Evolutionary conservation across 2,329 filamentous ascomycete species (phyloP).

Genomic region (Mycosphaerella arachidis): DNA sequence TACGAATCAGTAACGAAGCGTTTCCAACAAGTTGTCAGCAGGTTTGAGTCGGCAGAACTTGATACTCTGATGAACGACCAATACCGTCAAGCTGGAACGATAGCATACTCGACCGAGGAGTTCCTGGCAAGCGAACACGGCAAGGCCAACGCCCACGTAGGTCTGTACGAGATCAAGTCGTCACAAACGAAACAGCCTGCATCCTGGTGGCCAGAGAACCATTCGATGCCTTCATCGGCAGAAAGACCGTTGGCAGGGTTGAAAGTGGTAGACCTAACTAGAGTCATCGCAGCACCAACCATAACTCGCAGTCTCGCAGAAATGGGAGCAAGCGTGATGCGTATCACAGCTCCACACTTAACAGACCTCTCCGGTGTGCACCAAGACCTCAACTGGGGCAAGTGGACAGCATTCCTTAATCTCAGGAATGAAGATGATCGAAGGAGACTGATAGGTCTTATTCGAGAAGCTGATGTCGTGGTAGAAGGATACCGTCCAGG

Average conservation of each 20-base stretch:
- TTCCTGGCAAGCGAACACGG: constrained; percentile 37
- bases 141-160: constrained; percentile 20
- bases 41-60: constrained; percentile 37
- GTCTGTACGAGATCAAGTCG: constrained; percentile 15
- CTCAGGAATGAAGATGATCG: constrained; percentile 39
- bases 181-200: constrained; percentile 16
- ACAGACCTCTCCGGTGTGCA: constrained; percentile 50
- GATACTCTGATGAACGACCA: constrained; percentile 39
- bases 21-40: constrained; percentile 41
- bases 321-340: constrained; percentile 69
- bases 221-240: constrained; percentile 28
- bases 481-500: constrained; percentile 49
- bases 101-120: constrained; percentile 39
- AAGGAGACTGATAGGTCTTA: constrained; percentile 38
- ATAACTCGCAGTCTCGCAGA: constrained; percentile 68
- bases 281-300: constrained; percentile 71
- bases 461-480: constrained; percentile 49
- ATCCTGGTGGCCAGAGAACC: constrained; percentile 24
- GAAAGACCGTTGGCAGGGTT: constrained; percentile 52
- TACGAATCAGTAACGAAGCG: constrained; percentile 39
- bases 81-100: constrained; percentile 41
- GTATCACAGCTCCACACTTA: constrained; percentile 64
- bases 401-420: constrained; percentile 46
- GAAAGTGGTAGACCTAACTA: constrained; percentile 69
- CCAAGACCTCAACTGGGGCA: constrained; percentile 49